Percentiles rank a stretch among this genome's conserved stretches.
Conservation (phyloP, 2,329 filamentous ascomycete genomes). For the Pyrenophora seminiperda region DNA sequence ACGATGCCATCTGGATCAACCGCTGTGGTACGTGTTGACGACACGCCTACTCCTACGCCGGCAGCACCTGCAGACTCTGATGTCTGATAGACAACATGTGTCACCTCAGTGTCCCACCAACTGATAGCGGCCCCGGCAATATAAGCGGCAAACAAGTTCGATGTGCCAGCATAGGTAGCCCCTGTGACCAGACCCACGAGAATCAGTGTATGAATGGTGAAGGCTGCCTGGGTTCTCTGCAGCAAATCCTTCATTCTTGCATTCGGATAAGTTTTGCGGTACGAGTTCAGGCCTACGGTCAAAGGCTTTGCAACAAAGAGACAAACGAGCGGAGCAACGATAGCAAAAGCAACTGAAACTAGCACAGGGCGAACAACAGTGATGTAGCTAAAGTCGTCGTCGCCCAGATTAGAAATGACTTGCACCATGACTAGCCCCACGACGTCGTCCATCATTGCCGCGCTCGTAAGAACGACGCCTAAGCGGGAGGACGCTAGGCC, state of each 20-base stretch:
- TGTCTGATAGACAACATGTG: conserved; percentile 23
- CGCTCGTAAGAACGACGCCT: conserved; percentile 68
- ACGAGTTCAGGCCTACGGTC: conserved; percentile 45
- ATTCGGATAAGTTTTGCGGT: conserved; percentile 29
- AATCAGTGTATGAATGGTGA: conserved; percentile 56
- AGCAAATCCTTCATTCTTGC: conserved; percentile 35
- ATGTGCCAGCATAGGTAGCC: conserved; percentile 66
- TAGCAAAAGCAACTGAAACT: conserved; percentile 60
- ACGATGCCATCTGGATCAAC: not conserved
- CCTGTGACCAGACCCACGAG: conserved; percentile 58
- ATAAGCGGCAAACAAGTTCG: conserved; percentile 67
- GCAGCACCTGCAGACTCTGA: not conserved
- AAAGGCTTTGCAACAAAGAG: conserved; percentile 52
- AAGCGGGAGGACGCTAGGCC: conserved; percentile 60
- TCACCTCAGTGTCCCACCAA: conserved; percentile 61
- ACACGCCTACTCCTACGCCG: too few species aligned
- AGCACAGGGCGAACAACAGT: conserved; percentile 58
- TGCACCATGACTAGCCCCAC: conserved; percentile 78
- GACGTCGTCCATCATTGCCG: conserved; percentile 83
- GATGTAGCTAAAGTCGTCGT: conserved; percentile 44
- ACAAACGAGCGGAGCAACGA: conserved; percentile 56
- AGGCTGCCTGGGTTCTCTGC: conserved; percentile 42
- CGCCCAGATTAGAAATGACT: conserved; percentile 70
- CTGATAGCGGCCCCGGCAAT: conserved; percentile 61
- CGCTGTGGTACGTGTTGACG: too few species aligned